Evolutionary conservation across 352 stramenopile species (phyloP).

Genomic region (Albugo candida): DNA sequence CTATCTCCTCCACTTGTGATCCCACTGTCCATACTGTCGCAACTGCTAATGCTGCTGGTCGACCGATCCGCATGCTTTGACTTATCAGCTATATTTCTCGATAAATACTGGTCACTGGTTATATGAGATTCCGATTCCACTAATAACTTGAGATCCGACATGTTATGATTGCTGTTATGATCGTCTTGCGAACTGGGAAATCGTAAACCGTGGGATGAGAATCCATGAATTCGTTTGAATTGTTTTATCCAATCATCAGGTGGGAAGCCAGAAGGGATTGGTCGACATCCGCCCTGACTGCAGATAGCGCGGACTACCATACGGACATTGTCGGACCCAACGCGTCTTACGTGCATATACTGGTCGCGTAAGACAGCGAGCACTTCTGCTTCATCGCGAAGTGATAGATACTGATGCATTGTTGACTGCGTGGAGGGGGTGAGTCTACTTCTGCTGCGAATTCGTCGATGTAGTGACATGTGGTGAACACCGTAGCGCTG

Average conservation of each 20-base stretch:
- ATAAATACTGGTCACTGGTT: not conserved
- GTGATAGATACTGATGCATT: constrained; percentile 11
- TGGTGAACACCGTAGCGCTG: constrained; percentile 47
- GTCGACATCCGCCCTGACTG: constrained; percentile 16
- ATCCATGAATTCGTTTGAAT: constrained; percentile 37
- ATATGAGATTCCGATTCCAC: not conserved
- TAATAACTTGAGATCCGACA: not conserved
- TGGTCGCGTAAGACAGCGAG: constrained; percentile 28
- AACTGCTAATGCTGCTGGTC: no score
- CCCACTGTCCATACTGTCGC: no score
- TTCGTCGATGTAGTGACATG: constrained; percentile 36
- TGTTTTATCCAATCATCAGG: constrained; percentile 21
- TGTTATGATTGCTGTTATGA: not conserved
- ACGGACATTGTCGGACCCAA: constrained; percentile 37
- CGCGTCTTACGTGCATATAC: constrained; percentile 19
- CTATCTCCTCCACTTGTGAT: no score
- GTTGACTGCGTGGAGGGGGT: constrained; percentile 2
- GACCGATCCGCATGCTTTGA: no score
- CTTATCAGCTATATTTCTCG: no score
- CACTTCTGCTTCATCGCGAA: constrained; percentile 20
- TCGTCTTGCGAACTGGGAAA: not conserved
- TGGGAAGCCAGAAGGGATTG: constrained; percentile 25
- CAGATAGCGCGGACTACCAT: constrained; percentile 41
- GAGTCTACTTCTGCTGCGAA: constrained; percentile 14
- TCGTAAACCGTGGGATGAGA: constrained; percentile 1